Evolutionary conservation across 306 rosid genomes (phyloP), one percentile per base, ranked within the genome.

Genomic region (Vigna radiata): DNA sequence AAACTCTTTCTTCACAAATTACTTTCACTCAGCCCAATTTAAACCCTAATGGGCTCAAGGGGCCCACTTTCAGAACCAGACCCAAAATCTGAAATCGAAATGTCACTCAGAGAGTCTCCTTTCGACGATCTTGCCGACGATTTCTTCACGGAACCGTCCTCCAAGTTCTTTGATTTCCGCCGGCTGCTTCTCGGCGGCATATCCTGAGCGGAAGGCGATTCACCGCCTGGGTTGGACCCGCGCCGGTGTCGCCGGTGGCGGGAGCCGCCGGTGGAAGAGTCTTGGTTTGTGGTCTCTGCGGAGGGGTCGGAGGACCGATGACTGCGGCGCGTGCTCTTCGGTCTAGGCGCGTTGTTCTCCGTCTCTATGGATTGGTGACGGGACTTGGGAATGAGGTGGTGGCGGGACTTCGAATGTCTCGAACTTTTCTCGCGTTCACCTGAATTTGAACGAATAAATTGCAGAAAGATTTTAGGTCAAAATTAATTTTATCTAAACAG

Each of bases 91-190:
- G 79, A 29, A 7, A 86, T 7, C 16, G 84, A 80, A 39, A 85
- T 83, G 63, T 90, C 92, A 13, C 91, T 73, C 53, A 87, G 60
- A 0, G 97, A 88, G 65, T 72, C 70, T 15, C 83, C 92, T 64
- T 84, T 87, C 0, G 96, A 89, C 0, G 83, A 59, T 27, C 89
- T 83, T 36, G 79, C 61, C 3, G 83, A 66, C 1, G 86, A 50
- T 19, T 90, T 85, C 50, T 37, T 76, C 6, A 73, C 69, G 0
- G 91, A 90, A 3, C 90, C 89, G 1, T 90, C 86, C 21, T 82
- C 86, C 0, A 81, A 88, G 13, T 81, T 88, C 84, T 90, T 93
- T 0, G 89, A 61, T 78, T 68, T 89, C 72, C 86, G 89, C 21
- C 90, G 72, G 8, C 75, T 64, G 2, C 70, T 17, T 79, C 86